Percentiles rank a stretch among this genome's conserved stretches.
Evolutionary conservation across 768 basidiomycete genomes (phyloP).

Genomic region (Fomitopsis pulvina): DNA sequence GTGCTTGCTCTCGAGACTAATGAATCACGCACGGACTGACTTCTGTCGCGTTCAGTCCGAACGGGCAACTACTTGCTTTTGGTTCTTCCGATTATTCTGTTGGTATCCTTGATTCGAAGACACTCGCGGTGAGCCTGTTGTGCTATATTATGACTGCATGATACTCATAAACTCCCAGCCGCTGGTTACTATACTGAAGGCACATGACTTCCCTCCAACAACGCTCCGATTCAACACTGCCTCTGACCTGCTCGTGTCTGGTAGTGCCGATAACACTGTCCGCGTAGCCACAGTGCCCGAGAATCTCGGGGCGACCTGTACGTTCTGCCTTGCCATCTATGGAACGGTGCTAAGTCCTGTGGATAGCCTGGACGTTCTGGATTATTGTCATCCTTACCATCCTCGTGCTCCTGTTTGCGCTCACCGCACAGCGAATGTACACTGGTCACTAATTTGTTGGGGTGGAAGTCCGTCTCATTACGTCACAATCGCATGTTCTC

Average conservation of each 20-base stretch:
- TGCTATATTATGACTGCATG: neutral
- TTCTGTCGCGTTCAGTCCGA: slow-evolving; percentile 39
- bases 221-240: slow-evolving; percentile 83
- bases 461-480: slow-evolving; percentile 1
- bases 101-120: slow-evolving; percentile 75
- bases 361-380: slow-evolving; percentile 24
- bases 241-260: slow-evolving; percentile 76
- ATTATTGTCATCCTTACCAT: slow-evolving; percentile 22
- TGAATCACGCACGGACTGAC: neutral
- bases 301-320: slow-evolving; percentile 44
- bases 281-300: slow-evolving; percentile 73
- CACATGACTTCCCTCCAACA: slow-evolving; percentile 93
- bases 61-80: slow-evolving; percentile 79
- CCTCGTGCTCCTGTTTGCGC: slow-evolving; percentile 26
- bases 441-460: slow-evolving; percentile 1
- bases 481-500: slow-evolving; percentile 7
- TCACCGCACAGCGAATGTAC: slow-evolving; percentile 21
- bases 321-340: slow-evolving; percentile 22
- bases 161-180: slow-evolving; percentile 46
- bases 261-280: slow-evolving; percentile 85
- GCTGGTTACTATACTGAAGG: slow-evolving; percentile 78
- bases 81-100: slow-evolving; percentile 85
- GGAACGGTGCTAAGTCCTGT: neutral
- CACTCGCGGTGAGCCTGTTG: slow-evolving; percentile 56
- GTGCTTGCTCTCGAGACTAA: neutral